A percentile compares a stretch with the other conserved stretches of the same genome.
Evolutionary conservation across 768 basidiomycete genomes (phyloP).

Genomic region (Agaricus sinodeliciosus): DNA sequence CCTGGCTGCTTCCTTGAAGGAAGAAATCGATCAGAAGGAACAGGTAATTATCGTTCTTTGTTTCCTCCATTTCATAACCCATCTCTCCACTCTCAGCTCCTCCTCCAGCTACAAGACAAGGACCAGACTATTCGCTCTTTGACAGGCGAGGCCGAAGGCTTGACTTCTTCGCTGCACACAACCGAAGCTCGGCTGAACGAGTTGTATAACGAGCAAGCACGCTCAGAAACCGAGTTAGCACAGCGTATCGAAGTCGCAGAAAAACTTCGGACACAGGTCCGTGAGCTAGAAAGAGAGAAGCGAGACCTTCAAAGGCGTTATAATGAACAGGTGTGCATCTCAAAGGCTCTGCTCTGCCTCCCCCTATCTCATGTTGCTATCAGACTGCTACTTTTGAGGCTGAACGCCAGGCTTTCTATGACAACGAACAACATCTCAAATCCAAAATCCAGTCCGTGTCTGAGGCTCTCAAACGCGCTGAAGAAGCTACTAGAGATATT

Average conservation of each 20-base stretch:
- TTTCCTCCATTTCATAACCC: conserved; percentile 3
- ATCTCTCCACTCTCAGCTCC: conserved; percentile 40
- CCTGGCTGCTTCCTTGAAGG: conserved; percentile 57
- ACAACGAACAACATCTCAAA: conserved; percentile 91
- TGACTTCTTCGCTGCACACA: conserved; percentile 56
- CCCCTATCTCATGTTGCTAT: conserved; percentile 6
- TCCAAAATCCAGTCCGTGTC: conserved; percentile 79
- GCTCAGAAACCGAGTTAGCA: conserved; percentile 77
- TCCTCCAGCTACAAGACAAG: conserved; percentile 73
- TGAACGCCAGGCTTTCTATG: conserved; percentile 87
- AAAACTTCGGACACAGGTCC: conserved; percentile 73
- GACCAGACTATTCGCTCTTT: conserved; percentile 61
- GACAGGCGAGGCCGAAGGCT: conserved; percentile 54
- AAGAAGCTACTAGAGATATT: conserved; percentile 35
- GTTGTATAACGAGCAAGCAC: conserved; percentile 73
- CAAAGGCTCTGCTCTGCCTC: background rate
- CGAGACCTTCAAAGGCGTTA: conserved; percentile 76
- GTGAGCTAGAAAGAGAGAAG: conserved; percentile 86
- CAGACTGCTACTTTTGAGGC: conserved; percentile 87
- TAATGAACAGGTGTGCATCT: conserved; percentile 69
- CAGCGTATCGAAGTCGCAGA: conserved; percentile 79
- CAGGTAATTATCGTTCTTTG: conserved; percentile 39
- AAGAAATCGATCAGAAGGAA: conserved; percentile 79
- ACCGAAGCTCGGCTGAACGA: conserved; percentile 74
- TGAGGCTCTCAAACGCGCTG: conserved; percentile 54